Evolutionary conservation across 352 stramenopile species (phyloP).

Genomic region (Pythium apleroticum): DNA sequence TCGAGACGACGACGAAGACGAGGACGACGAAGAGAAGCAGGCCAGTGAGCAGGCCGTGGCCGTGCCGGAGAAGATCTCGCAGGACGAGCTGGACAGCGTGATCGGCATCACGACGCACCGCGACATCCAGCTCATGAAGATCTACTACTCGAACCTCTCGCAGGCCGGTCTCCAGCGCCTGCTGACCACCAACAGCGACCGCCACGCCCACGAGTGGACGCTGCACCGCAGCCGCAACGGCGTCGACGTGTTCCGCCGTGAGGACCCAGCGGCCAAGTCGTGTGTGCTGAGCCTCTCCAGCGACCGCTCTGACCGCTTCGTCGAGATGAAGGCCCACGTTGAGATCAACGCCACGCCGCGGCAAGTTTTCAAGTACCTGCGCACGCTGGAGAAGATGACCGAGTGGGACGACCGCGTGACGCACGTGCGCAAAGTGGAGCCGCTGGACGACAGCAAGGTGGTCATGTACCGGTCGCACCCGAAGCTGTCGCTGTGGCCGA

Average conservation of each 20-base stretch:
- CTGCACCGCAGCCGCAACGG: constrained; percentile 42
- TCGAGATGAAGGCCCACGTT: constrained; percentile 77
- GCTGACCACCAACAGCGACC: constrained; percentile 39
- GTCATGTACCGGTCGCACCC: constrained; percentile 69
- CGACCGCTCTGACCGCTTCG: constrained; percentile 46
- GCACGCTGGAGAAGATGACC: constrained; percentile 40
- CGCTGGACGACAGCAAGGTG: constrained; percentile 58
- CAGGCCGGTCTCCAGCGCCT: constrained; percentile 56
- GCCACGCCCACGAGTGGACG: constrained; percentile 42
- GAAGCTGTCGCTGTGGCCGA: constrained; percentile 74
- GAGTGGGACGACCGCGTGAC: constrained; percentile 40
- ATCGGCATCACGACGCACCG: constrained; percentile 62
- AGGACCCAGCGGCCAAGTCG: constrained; percentile 12
- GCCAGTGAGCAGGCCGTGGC: background rate
- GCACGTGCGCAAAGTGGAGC: constrained; percentile 55
- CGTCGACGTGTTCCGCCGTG: constrained; percentile 25
- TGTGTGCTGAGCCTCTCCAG: constrained; percentile 25
- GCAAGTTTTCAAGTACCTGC: constrained; percentile 61
- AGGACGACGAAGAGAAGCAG: constrained; percentile 14
- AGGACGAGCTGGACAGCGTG: constrained; percentile 54
- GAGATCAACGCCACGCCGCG: constrained; percentile 43
- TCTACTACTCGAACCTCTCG: constrained; percentile 71
- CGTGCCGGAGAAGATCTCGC: constrained; percentile 30
- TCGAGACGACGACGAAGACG: constrained; percentile 22
- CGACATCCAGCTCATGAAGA: constrained; percentile 69